phyloP scores from a whole-genome alignment of 176 grass and related monocot genomes.

The maize (Zea mays) region DNA sequence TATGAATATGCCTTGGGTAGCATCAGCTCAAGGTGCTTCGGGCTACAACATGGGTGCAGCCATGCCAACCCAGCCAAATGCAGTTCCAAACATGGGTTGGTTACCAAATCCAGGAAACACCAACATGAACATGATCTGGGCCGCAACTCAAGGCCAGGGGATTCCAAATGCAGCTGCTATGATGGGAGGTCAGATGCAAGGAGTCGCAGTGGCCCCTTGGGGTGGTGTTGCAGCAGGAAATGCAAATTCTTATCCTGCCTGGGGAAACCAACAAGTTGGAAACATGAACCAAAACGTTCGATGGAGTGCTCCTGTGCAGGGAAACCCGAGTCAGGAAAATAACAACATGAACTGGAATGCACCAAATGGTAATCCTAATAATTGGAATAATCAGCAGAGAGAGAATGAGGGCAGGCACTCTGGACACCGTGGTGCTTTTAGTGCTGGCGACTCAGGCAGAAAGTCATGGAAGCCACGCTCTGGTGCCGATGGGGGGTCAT shows the following conservation, averaged over 20 bases:
- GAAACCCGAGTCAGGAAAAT: conserved; percentile 61
- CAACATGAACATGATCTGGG: conserved; percentile 65
- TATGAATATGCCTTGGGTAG: conserved; percentile 59
- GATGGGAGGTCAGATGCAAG: conserved; percentile 64
- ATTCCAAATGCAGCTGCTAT: conserved; percentile 52
- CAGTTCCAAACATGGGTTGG: conserved; percentile 61
- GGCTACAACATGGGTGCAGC: conserved; percentile 73
- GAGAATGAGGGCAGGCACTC: conserved; percentile 42
- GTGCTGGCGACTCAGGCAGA: conserved; percentile 37
- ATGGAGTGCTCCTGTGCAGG: conserved; percentile 56
- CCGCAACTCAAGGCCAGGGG: conserved; percentile 39
- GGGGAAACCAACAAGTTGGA: conserved; percentile 55
- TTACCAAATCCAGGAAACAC: conserved; percentile 63
- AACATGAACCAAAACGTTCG: conserved; percentile 52
- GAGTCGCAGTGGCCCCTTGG: conserved; percentile 61
- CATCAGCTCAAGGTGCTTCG: conserved; percentile 49
- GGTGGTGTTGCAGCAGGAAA: conserved; percentile 52
- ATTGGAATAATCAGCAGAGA: conserved; percentile 55
- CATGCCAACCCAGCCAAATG: conserved; percentile 56
- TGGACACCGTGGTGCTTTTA: conserved; percentile 38
- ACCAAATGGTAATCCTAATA: conserved; percentile 43
- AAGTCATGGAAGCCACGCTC: conserved; percentile 41
- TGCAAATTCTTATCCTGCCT: conserved; percentile 63
- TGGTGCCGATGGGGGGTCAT: conserved; percentile 48
- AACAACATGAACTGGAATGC: conserved; percentile 50